phyloP scores from a whole-genome alignment of 1,139 yeast genomes.

The Neolecta irregularis region DNA sequence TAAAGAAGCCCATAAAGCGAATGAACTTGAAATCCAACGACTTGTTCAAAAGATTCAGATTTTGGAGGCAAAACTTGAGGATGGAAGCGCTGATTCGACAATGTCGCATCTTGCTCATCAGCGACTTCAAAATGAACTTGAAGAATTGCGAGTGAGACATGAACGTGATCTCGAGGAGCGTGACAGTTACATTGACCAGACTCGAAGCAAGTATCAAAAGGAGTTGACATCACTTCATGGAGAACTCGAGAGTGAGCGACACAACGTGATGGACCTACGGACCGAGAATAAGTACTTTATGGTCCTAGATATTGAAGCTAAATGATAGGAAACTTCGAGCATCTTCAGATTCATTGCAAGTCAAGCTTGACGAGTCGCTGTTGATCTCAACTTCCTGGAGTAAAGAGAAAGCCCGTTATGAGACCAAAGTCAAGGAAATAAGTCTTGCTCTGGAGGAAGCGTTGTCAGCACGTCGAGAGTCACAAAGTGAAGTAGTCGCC shows the following conservation, averaged over 20 bases:
- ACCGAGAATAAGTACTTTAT: slow-evolving; percentile 8
- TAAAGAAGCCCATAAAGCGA: slow-evolving; percentile 27
- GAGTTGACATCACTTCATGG: slow-evolving; percentile 8
- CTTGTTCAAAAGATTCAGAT: slow-evolving; percentile 40
- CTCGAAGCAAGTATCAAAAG: slow-evolving; percentile 11
- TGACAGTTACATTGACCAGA: slow-evolving; percentile 10
- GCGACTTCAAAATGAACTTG: slow-evolving; percentile 36
- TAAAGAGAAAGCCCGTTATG: slow-evolving; percentile 35
- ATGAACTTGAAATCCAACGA: slow-evolving; percentile 40
- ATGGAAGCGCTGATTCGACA: slow-evolving; percentile 40
- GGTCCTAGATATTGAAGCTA: background rate
- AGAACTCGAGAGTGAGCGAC: slow-evolving; percentile 11
- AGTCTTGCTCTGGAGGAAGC: slow-evolving; percentile 35
- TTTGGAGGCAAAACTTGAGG: slow-evolving; percentile 46
- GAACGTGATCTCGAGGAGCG: slow-evolving; percentile 10
- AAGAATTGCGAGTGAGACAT: slow-evolving; percentile 7
- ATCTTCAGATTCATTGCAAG: slow-evolving; percentile 8
- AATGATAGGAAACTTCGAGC: slow-evolving; percentile 4
- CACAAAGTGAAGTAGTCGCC: slow-evolving; percentile 25
- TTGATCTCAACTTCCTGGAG: slow-evolving; percentile 20
- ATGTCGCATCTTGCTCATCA: slow-evolving; percentile 34
- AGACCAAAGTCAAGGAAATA: slow-evolving; percentile 37
- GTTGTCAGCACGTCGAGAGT: slow-evolving; percentile 25
- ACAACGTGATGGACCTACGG: slow-evolving; percentile 6
- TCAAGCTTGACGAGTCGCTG: slow-evolving; percentile 8